Percentiles rank a stretch among this genome's conserved stretches.
These are phyloP conservation scores for Suillus cothurnatus DNA, from an alignment of 768 basidiomycete genomes.

Conservation along the genomic window DNA sequence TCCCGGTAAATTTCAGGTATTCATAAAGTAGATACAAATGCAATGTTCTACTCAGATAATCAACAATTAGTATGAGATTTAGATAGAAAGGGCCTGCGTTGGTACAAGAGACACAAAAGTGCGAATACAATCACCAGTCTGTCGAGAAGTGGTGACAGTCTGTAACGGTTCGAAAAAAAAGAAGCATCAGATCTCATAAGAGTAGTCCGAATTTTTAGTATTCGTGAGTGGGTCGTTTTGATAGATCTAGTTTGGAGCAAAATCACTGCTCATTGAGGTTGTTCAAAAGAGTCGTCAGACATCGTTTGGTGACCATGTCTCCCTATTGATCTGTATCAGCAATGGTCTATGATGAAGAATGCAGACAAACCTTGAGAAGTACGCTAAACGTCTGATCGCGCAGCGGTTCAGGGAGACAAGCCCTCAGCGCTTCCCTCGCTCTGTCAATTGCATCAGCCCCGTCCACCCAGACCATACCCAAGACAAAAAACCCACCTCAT, in stretches of 20 bases:
- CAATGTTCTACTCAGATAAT: conserved; percentile 33
- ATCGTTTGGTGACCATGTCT: conserved; percentile 97
- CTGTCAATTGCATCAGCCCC: conserved; percentile 39
- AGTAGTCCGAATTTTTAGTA: conserved; percentile 2
- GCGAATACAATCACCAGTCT: conserved; percentile 28
- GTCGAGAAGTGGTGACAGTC: neutral
- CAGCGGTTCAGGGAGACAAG: conserved; percentile 94
- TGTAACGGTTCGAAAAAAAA: conserved; percentile 6
- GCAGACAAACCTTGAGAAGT: conserved; percentile 74
- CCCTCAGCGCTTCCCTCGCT: conserved; percentile 92
- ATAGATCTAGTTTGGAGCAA: neutral
- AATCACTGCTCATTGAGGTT: conserved; percentile 74
- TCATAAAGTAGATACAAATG: conserved; percentile 28
- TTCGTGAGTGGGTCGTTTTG: conserved; percentile 5
- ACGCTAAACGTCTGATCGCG: conserved; percentile 91
- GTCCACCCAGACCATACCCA: conserved; percentile 3
- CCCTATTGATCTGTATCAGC: conserved; percentile 52
- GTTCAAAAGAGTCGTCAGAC: conserved; percentile 85
- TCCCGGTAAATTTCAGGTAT: conserved; percentile 17
- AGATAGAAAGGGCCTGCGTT: conserved; percentile 28
- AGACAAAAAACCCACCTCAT: conserved; percentile 61
- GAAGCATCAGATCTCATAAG: neutral
- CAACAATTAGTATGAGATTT: conserved; percentile 33
- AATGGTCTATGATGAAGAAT: neutral
- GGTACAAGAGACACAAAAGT: conserved; percentile 27